phyloP scores from a whole-genome alignment of 805 yeast species.

The Nematodospora valgi region DNA sequence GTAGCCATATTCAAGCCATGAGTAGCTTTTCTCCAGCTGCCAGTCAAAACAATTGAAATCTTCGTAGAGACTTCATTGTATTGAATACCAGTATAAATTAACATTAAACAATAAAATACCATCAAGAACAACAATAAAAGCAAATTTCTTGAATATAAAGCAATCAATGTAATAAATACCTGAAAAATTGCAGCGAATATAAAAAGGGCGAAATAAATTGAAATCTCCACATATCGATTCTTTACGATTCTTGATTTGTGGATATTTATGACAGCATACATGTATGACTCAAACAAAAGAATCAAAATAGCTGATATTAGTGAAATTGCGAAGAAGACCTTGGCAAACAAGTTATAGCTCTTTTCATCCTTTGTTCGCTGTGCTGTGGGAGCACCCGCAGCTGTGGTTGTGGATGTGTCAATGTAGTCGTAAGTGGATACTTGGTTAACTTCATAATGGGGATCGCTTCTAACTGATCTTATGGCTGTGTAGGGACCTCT shows the following conservation, averaged over 20 bases:
- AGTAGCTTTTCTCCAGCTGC: slow-evolving; percentile 28
- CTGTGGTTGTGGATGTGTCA: no score
- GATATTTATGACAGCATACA: slow-evolving; percentile 37
- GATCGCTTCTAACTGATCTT: no score
- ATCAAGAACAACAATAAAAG: slow-evolving; percentile 37
- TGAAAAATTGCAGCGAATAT: slow-evolving; percentile 46
- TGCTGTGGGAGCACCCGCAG: not conserved
- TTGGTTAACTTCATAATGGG: no score
- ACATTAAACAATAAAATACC: slow-evolving; percentile 39
- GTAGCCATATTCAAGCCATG: slow-evolving; percentile 41
- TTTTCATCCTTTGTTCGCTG: slow-evolving; percentile 5
- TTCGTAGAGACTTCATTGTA: slow-evolving; percentile 35
- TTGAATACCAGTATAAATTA: slow-evolving; percentile 46
- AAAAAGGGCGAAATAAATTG: slow-evolving; percentile 45
- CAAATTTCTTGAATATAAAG: slow-evolving; percentile 37
- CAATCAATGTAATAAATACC: slow-evolving; percentile 33
- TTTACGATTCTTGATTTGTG: slow-evolving; percentile 19
- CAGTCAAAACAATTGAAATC: slow-evolving; percentile 14
- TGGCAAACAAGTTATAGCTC: not conserved
- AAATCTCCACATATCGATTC: slow-evolving; percentile 24
- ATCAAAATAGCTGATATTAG: slow-evolving; percentile 30
- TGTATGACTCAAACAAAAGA: slow-evolving; percentile 34
- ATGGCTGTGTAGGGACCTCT: no score
- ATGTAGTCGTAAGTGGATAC: no score
- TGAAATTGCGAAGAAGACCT: slow-evolving; percentile 26